Base-by-base conservation (phyloP, 176 grass and related monocot species). In the Phragmites australis region DNA sequence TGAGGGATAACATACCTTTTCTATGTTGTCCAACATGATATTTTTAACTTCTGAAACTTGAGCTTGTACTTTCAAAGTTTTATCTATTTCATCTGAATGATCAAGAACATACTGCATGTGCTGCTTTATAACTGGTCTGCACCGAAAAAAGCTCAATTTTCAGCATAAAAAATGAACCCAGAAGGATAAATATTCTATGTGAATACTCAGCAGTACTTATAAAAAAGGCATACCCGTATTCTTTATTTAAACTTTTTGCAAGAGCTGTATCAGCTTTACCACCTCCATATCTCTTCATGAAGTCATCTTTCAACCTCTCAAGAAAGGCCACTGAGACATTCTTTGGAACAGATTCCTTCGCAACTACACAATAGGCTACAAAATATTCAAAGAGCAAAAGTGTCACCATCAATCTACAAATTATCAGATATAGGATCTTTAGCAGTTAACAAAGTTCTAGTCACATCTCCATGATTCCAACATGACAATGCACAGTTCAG, bases 1-100 rank as follows among this genome's bases (percentile, higher is more conserved):
- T 23, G 26, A 72, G 26, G 15, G 22, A 57, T 49, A 70, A 48
- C 32, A 80, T 84, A 97, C 94, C 94, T 97, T 97, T 57, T 94
- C 87, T 61, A 97, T 92, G 72, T 92, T 97, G 51, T 90, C 85
- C 68, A 94, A 77, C 94, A 97, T 97, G 80, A 97, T 92, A 76
- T 84, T 94, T 92, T 97, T 97, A 39, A 97, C 91, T 92, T 97
- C 91, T 42, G 91, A 94, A 81, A 97, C 94, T 92, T 97, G 91
- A 58, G 88, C 89, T 61, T 97, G 93, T 72, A 97, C 85, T 86
- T 97, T 97, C 62, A 85, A 77, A 74, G 85, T 88, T 78, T 94
- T 94, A 53, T 97, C 89, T 83, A 97, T 83, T 79, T 97, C 94
- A 76, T 92, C 91, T 76, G 87, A 88, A 84, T 97, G 91, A 84